Evolutionary conservation across 129 eudicot species (phyloP).

Genomic region (Tagetes patula): DNA sequence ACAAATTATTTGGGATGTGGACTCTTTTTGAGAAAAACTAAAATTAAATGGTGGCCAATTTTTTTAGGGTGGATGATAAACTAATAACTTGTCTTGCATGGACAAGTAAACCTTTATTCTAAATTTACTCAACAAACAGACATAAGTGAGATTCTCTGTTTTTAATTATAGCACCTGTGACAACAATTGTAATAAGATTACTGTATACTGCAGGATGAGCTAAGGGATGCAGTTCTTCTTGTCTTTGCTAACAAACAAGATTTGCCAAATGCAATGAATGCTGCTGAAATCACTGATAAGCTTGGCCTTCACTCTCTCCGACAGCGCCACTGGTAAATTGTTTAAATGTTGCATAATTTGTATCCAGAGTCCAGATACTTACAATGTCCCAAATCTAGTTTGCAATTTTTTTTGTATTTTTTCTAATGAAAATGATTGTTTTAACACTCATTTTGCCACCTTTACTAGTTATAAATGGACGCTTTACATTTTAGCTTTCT

Average conservation of each 20-base stretch:
- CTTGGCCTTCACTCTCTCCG: constrained; percentile 99
- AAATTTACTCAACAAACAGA: too few species aligned
- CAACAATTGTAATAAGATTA: not conserved
- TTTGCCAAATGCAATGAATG: constrained; percentile 99
- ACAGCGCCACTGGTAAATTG: constrained; percentile 93
- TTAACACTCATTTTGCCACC: not conserved
- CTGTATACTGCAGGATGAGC: constrained; percentile 70
- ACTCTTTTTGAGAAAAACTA: not conserved
- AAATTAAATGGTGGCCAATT: not conserved
- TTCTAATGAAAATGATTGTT: not conserved
- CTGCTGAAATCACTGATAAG: constrained; percentile 99
- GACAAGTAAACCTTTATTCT: too few species aligned
- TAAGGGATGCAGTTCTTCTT: constrained; percentile 94
- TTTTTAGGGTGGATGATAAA: not conserved
- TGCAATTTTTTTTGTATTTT: not conserved
- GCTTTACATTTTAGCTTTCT: not conserved
- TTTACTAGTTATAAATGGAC: not conserved
- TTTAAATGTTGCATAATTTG: not conserved
- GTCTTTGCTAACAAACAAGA: constrained; percentile 99
- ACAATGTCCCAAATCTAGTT: not conserved
- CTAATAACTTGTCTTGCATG: too few species aligned
- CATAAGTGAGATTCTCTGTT: not conserved
- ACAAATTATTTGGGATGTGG: not conserved
- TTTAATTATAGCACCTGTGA: not conserved
- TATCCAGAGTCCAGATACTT: not conserved